phyloP scores from a whole-genome alignment of 306 rosid genomes.

The Vigna angularis region DNA sequence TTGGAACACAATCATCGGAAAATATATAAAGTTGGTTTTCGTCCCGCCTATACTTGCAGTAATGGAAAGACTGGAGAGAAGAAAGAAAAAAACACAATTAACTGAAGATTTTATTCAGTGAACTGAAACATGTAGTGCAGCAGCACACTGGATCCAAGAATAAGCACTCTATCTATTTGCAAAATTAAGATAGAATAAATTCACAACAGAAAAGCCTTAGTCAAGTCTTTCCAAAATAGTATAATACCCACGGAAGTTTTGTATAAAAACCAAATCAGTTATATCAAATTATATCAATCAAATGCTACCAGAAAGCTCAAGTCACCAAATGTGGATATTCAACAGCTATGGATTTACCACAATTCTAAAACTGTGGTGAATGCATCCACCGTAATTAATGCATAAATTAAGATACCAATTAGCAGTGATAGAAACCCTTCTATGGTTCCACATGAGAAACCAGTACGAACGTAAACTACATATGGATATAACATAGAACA shows the following conservation, averaged over 20 bases:
- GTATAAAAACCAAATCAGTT: conserved; percentile 26
- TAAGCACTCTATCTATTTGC: background rate
- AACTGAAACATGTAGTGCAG: conserved; percentile 3
- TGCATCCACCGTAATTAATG: too few relatives aligned
- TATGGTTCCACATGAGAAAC: too few relatives aligned
- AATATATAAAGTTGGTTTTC: conserved; percentile 95
- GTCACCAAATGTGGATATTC: conserved; percentile 9
- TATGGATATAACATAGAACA: conserved; percentile 25
- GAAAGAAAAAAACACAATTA: conserved; percentile 37
- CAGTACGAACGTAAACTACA: too few relatives aligned
- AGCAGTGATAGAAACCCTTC: too few relatives aligned
- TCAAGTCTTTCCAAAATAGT: conserved; percentile 24
- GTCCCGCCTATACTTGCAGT: conserved; percentile 95
- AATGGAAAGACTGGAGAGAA: conserved; percentile 91
- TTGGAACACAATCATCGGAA: conserved; percentile 95
- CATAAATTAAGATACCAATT: too few relatives aligned
- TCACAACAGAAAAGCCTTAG: background rate
- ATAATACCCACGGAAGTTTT: conserved; percentile 4
- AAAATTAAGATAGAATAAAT: conserved; percentile 8
- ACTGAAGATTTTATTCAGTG: conserved; percentile 9
- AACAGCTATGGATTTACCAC: background rate
- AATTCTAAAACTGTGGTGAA: too few relatives aligned
- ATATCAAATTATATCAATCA: conserved; percentile 14
- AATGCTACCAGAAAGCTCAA: conserved; percentile 32
- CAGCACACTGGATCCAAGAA: conserved; percentile 10